Evolutionary conservation across 169 alveolate genomes (phyloP).

Genomic region (Cryptosporidium meleagridis): DNA sequence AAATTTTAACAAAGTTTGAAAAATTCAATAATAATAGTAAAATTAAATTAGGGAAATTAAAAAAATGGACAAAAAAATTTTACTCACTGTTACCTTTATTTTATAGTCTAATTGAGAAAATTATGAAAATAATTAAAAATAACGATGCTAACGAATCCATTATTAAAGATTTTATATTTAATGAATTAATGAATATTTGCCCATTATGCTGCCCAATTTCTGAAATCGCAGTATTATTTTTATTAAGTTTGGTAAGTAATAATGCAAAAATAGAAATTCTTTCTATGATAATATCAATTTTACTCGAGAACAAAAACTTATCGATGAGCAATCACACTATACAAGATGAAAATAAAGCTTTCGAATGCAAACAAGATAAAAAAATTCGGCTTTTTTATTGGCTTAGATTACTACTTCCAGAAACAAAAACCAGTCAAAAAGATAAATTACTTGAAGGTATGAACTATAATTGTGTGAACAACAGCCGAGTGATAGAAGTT

Average conservation of each 20-base stretch:
- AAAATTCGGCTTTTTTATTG: constrained; percentile 26
- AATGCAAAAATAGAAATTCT: constrained; percentile 29
- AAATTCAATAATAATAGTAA: neutral
- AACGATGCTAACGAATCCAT: neutral
- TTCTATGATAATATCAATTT: neutral
- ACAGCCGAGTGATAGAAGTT: neutral
- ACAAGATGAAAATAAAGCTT: neutral
- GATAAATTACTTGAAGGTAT: neutral
- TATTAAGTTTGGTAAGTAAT: constrained; percentile 15
- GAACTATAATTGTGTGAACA: neutral
- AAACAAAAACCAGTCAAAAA: neutral
- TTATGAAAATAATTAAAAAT: neutral
- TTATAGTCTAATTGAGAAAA: constrained; percentile 20
- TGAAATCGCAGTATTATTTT: neutral
- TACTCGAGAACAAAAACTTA: neutral
- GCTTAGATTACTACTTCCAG: constrained; percentile 43
- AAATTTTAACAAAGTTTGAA: neutral
- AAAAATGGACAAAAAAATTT: constrained; percentile 17
- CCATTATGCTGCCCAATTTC: constrained; percentile 67
- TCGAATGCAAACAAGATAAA: neutral
- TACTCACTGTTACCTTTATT: constrained; percentile 12
- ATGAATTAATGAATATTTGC: constrained; percentile 26
- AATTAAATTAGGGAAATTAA: neutral
- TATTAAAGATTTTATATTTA: neutral
- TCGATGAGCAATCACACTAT: neutral